These are phyloP conservation scores for Lachnellula hyalina DNA, from an alignment of 2,329 filamentous ascomycete genomes.

Conservation along the genomic window DNA sequence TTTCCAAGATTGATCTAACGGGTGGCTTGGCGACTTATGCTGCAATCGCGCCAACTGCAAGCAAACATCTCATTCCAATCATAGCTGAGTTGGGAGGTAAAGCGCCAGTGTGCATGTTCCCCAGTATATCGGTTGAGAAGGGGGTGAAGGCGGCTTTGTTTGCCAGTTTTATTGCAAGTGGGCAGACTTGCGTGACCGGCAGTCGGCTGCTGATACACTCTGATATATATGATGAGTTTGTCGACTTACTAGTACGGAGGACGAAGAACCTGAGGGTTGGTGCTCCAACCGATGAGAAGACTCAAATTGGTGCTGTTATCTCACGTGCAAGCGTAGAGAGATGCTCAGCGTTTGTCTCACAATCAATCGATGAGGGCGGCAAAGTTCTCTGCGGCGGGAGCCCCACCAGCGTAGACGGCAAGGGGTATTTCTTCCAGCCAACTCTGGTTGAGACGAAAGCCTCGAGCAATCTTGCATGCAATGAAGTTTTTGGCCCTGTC, in stretches of 20 bases:
- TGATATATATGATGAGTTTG: constrained; percentile 31
- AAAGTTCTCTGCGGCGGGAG: constrained; percentile 42
- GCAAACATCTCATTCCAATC: constrained; percentile 57
- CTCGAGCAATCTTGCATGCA: constrained; percentile 75
- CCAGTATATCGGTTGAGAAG: constrained; percentile 55
- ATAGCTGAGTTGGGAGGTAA: constrained; percentile 69
- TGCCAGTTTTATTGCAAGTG: constrained; percentile 46
- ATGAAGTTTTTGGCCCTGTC: constrained; percentile 93
- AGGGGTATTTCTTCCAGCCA: constrained; percentile 78
- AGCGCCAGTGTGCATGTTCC: constrained; percentile 57
- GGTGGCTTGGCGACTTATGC: constrained; percentile 60
- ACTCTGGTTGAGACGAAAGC: constrained; percentile 77
- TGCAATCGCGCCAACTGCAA: constrained; percentile 57
- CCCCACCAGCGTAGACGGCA: constrained; percentile 38
- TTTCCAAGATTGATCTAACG: constrained; percentile 64
- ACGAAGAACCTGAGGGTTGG: constrained; percentile 45
- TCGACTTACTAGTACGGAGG: constrained; percentile 36
- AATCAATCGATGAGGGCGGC: constrained; percentile 31
- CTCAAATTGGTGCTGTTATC: constrained; percentile 54
- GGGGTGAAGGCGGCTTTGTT: constrained; percentile 51
- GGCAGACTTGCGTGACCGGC: constrained; percentile 52
- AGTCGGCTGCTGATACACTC: constrained; percentile 48
- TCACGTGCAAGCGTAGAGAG: constrained; percentile 56
- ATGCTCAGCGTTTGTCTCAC: constrained; percentile 35
- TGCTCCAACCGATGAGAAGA: constrained; percentile 51